Evolutionary conservation across 257 asterid species (phyloP).

Genomic region (Jacaranda mimosifolia): DNA sequence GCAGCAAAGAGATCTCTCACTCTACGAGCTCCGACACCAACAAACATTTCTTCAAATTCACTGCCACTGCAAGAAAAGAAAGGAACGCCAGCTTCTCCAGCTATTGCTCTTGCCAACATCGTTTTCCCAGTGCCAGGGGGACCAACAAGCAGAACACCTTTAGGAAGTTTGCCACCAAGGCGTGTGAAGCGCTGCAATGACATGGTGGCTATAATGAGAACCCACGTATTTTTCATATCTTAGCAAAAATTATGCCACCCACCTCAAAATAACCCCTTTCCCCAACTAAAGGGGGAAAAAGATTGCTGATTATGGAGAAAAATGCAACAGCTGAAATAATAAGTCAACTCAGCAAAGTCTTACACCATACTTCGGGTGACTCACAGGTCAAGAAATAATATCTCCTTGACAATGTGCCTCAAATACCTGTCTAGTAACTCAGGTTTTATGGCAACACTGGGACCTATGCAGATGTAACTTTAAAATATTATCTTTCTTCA

Average conservation of each 20-base stretch:
- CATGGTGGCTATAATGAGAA: conserved; percentile 39
- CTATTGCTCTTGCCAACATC: conserved; percentile 95
- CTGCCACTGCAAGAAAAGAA: conserved; percentile 95
- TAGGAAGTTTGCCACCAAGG: conserved; percentile 96
- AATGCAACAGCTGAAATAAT: background rate
- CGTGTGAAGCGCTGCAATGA: conserved; percentile 80
- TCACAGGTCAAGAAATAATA: background rate
- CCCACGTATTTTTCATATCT: conserved; percentile 1
- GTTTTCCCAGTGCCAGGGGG: conserved; percentile 98
- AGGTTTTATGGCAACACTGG: background rate
- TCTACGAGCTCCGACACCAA: conserved; percentile 97
- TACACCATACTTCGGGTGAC: background rate
- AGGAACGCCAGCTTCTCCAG: conserved; percentile 97
- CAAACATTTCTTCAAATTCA: conserved; percentile 96
- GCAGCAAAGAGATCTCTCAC: conserved; percentile 93
- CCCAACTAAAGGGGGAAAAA: background rate
- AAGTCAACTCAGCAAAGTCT: background rate
- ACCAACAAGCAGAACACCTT: conserved; percentile 90
- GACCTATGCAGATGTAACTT: background rate
- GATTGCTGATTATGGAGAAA: background rate
- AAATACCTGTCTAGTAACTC: conserved; percentile 2
- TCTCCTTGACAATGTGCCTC: background rate
- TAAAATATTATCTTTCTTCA: background rate
- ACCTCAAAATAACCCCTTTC: background rate
- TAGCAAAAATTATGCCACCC: background rate